Evolutionary conservation across 169 alveolate genomes (phyloP).

Genomic region (Plasmodium billcollinsi): DNA sequence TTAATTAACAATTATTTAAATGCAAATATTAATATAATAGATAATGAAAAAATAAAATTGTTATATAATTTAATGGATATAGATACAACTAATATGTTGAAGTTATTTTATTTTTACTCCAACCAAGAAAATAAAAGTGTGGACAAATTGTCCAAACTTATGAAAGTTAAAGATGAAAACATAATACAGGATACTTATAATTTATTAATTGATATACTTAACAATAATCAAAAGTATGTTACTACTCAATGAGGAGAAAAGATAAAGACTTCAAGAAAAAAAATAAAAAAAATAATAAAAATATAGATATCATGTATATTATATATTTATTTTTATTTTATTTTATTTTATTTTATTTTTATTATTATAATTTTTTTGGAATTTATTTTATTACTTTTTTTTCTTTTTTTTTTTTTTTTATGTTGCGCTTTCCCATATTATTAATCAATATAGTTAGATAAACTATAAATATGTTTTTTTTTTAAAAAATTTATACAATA

Average conservation of each 20-base stretch:
- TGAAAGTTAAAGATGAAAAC: conserved; percentile 35
- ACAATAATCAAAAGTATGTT: conserved; percentile 23
- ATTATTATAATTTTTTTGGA: neutral
- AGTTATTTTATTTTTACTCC: conserved; percentile 61
- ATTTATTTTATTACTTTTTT: neutral
- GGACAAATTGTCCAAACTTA: conserved; percentile 15
- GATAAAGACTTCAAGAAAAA: neutral
- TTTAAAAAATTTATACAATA: neutral
- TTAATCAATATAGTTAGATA: conserved; percentile 37
- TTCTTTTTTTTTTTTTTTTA: neutral
- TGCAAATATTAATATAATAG: conserved; percentile 34
- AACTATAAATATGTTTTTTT: conserved; percentile 8
- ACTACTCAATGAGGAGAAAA: conserved; percentile 1
- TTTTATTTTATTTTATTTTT: too few species aligned
- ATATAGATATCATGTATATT: neutral
- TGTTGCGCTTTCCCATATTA: neutral
- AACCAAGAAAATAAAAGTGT: conserved; percentile 21
- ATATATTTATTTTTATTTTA: too few species aligned
- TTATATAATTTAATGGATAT: conserved; percentile 45
- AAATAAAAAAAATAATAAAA: neutral
- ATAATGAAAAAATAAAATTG: conserved; percentile 25
- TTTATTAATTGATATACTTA: conserved; percentile 32
- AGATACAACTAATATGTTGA: conserved; percentile 43
- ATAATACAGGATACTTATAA: conserved; percentile 48
- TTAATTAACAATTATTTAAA: conserved; percentile 54